Conservation (phyloP, 2,329 filamentous ascomycete genomes). For the Claviceps humidiphila region DNA sequence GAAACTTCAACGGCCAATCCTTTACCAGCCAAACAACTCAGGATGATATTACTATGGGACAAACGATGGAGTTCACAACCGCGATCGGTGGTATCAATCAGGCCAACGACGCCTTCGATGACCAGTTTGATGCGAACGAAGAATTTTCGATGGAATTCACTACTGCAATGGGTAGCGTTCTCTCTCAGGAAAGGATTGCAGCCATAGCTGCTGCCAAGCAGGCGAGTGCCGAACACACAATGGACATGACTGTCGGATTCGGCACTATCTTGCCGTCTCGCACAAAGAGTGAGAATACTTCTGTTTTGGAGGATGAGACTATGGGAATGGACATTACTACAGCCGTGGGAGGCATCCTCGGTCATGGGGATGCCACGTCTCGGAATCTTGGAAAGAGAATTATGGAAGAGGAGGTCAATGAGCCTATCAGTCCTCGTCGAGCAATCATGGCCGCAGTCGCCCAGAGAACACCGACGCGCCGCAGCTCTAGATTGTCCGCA, state of each 20-base stretch:
- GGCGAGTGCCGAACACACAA: slow-evolving; percentile 18
- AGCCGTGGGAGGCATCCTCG: slow-evolving; percentile 49
- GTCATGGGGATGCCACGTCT: slow-evolving; percentile 16
- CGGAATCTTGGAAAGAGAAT: slow-evolving; percentile 34
- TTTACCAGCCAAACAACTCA: slow-evolving; percentile 5
- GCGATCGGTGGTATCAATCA: slow-evolving; percentile 58
- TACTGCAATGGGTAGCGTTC: slow-evolving; percentile 45
- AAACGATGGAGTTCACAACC: slow-evolving; percentile 68
- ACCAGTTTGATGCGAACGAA: slow-evolving; percentile 36
- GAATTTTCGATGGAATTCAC: slow-evolving; percentile 75
- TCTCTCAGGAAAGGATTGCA: slow-evolving; percentile 21
- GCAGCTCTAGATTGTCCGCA: slow-evolving; percentile 6
- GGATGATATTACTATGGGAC: slow-evolving; percentile 22
- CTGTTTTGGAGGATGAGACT: slow-evolving; percentile 20
- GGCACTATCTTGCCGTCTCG: slow-evolving; percentile 35
- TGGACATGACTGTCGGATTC: slow-evolving; percentile 45
- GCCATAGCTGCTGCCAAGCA: slow-evolving; percentile 15
- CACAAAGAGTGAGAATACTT: slow-evolving; percentile 19
- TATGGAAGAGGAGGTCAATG: slow-evolving; percentile 45
- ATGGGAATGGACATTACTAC: slow-evolving; percentile 57
- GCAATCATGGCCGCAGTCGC: slow-evolving; percentile 17
- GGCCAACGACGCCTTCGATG: slow-evolving; percentile 17
- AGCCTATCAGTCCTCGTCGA: slow-evolving; percentile 31
- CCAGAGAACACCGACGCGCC: slow-evolving; percentile 11
- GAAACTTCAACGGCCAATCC: background rate